These are phyloP conservation scores for Phytophthora pini DNA, from an alignment of 352 stramenopile species.

Conservation along the genomic window DNA sequence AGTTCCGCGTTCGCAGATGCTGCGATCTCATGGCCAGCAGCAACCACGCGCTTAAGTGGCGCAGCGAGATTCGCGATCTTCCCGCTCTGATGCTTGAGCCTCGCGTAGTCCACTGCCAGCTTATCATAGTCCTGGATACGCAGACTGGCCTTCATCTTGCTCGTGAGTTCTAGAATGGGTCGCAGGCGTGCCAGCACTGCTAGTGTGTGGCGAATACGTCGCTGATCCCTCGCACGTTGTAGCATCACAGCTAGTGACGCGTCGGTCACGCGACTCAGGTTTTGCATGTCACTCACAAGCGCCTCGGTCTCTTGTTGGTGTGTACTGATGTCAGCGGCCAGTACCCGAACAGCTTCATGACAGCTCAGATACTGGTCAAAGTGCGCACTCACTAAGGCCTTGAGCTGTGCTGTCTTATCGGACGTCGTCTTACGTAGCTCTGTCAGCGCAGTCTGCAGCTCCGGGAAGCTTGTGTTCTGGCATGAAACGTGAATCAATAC, in stretches of 20 bases:
- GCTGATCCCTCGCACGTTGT: constrained; percentile 74
- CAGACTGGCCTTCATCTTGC: constrained; percentile 79
- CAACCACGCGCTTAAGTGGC: constrained; percentile 61
- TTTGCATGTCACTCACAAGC: constrained; percentile 59
- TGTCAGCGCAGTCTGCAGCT: constrained; percentile 67
- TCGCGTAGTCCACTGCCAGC: constrained; percentile 74
- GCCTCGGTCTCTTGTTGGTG: constrained; percentile 69
- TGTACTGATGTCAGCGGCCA: constrained; percentile 65
- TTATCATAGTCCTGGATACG: constrained; percentile 72
- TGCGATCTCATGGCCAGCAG: constrained; percentile 67
- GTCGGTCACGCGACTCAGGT: constrained; percentile 66
- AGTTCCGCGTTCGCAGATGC: constrained; percentile 65
- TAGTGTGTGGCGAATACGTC: constrained; percentile 77
- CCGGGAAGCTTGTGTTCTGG: constrained; percentile 68
- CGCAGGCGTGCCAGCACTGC: constrained; percentile 71
- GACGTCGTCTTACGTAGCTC: constrained; percentile 77
- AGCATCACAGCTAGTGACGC: constrained; percentile 81
- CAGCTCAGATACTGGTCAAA: constrained; percentile 88
- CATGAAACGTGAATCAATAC: neutral
- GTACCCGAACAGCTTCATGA: constrained; percentile 73
- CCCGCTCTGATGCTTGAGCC: constrained; percentile 68
- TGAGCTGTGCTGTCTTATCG: constrained; percentile 87
- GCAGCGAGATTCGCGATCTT: constrained; percentile 61
- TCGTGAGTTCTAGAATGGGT: constrained; percentile 75
- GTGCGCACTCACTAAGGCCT: constrained; percentile 78